Percentiles rank a stretch among this genome's conserved stretches.
Evolutionary conservation across 2,329 filamentous ascomycete genomes (phyloP).

Genomic region (Ceratocystis harringtonii): DNA sequence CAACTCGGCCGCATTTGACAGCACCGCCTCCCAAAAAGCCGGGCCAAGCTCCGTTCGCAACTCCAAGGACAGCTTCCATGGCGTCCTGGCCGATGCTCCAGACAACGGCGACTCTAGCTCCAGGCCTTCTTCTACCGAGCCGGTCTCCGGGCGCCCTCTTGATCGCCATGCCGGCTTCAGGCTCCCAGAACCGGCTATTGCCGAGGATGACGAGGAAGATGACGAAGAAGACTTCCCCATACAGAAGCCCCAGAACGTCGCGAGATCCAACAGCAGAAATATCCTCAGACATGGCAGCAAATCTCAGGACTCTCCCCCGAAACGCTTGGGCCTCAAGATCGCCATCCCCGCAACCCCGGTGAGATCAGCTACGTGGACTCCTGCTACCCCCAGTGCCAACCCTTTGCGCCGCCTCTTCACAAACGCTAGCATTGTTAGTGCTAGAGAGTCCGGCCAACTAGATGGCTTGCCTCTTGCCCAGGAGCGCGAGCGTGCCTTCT

Average conservation of each 20-base stretch:
- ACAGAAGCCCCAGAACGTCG: conserved; percentile 1
- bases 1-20: neutral
- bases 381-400: conserved; percentile 21
- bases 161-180: conserved; percentile 27
- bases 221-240: conserved; percentile 3
- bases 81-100: neutral
- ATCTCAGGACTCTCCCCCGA: neutral
- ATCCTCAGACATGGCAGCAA: conserved; percentile 8
- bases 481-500: conserved; percentile 68
- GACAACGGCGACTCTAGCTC: neutral
- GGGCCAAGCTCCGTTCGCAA: conserved; percentile 8
- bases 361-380: conserved; percentile 1
- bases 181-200: conserved; percentile 40
- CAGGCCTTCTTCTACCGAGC: neutral
- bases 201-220: conserved; percentile 17
- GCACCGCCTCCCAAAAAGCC: neutral
- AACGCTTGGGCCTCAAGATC: conserved; percentile 2
- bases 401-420: conserved; percentile 26
- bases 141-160: conserved; percentile 14
- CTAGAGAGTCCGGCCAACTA: conserved; percentile 23
- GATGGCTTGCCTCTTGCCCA: conserved; percentile 47
- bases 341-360: neutral
- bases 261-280: neutral
- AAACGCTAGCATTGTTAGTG: conserved; percentile 18
- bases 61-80: neutral